phyloP scores from a whole-genome alignment of 2,329 filamentous ascomycete species.

The Helotiales sp. region DNA sequence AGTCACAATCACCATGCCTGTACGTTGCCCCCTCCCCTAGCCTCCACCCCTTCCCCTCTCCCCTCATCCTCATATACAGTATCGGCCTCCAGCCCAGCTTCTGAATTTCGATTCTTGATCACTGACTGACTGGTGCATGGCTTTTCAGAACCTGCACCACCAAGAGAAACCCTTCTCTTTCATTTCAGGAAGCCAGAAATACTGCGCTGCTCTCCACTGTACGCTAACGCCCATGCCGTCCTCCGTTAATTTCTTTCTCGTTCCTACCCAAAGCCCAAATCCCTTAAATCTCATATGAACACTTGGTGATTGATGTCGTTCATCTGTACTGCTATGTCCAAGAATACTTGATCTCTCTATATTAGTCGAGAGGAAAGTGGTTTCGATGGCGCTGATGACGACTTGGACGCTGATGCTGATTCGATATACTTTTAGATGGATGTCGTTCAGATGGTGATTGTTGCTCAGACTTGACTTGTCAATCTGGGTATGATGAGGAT shows the following conservation, averaged over 20 bases:
- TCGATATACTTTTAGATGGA: background rate
- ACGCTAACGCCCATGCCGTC: too few species aligned
- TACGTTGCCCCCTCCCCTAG: background rate
- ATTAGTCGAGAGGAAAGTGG: too few species aligned
- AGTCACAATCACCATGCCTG: background rate
- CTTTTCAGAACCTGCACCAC: background rate
- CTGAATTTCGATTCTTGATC: background rate
- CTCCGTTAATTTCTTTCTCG: background rate
- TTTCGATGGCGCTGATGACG: too few species aligned
- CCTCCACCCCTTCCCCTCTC: background rate
- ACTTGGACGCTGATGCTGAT: too few species aligned
- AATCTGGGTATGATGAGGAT: slow-evolving; percentile 1
- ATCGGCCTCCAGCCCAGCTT: background rate
- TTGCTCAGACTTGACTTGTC: background rate
- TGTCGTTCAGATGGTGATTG: background rate
- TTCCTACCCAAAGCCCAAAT: background rate
- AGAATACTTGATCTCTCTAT: too few species aligned
- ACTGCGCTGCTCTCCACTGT: background rate
- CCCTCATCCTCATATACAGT: background rate
- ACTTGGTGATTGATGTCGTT: too few species aligned
- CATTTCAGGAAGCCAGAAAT: background rate
- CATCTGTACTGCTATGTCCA: too few species aligned
- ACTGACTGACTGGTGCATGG: too few species aligned
- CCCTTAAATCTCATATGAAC: too few species aligned
- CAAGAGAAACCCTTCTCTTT: background rate